A percentile compares a stretch with the other conserved stretches of the same genome.
Evolutionary conservation across 2,329 filamentous ascomycete genomes (phyloP).

Genomic region (Alternaria triticina): DNA sequence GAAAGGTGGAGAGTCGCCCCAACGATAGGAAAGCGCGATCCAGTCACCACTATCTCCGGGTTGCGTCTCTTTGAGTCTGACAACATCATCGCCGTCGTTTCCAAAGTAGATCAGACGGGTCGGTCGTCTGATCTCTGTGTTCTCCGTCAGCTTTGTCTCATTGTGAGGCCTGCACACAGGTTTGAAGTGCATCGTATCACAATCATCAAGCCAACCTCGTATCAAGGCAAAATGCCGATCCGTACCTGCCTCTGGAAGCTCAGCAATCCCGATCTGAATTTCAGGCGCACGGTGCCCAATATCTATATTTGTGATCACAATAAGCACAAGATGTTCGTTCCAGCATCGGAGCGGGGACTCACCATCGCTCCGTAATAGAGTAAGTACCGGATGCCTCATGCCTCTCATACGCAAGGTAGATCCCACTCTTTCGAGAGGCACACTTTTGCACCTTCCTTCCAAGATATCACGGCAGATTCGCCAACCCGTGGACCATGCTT

Average conservation of each 20-base stretch:
- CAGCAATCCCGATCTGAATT: constrained; percentile 10
- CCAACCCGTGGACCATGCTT: too few species aligned
- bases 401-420: background rate
- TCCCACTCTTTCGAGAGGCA: background rate
- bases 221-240: constrained; percentile 1
- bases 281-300: too few species aligned
- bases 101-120: constrained; percentile 18
- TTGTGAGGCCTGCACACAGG: background rate
- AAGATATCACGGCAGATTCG: background rate
- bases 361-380: background rate
- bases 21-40: constrained; percentile 23
- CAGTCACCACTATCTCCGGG: constrained; percentile 1
- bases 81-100: background rate
- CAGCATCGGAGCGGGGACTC: background rate
- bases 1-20: constrained; percentile 11
- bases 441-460: background rate
- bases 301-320: too few species aligned
- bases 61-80: constrained; percentile 3
- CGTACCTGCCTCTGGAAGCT: constrained; percentile 9
- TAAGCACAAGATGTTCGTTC: background rate
- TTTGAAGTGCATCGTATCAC: constrained; percentile 6
- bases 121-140: background rate
- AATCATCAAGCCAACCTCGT: constrained; percentile 16
- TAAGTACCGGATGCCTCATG: background rate
- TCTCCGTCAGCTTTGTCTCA: background rate